These are phyloP conservation scores for Ottelia alismoides DNA, from an alignment of 106 monocot species.

Conservation along the genomic window DNA sequence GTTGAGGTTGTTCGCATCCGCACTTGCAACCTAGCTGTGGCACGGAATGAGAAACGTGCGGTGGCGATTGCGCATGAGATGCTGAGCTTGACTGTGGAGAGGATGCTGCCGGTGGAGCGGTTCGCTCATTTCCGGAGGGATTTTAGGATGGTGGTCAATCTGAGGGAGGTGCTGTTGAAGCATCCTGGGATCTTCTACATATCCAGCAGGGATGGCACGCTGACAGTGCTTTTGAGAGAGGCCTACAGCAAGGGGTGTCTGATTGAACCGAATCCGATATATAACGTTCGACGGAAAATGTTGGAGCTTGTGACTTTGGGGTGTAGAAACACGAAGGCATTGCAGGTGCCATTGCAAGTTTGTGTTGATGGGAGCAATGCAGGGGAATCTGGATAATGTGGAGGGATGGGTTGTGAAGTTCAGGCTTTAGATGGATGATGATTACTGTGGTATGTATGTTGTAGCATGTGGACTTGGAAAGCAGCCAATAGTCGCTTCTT, in stretches of 20 bases:
- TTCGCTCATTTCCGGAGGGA: slow-evolving; percentile 66
- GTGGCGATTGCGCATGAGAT: slow-evolving; percentile 73
- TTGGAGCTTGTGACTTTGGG: slow-evolving; percentile 39
- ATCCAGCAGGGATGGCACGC: slow-evolving; percentile 52
- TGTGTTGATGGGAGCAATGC: no score
- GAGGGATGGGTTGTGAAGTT: no score
- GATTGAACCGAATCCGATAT: slow-evolving; percentile 53
- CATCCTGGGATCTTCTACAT: slow-evolving; percentile 86
- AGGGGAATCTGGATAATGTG: no score
- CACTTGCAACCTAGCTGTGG: slow-evolving; percentile 1
- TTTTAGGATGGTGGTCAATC: slow-evolving; percentile 51
- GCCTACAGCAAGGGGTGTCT: slow-evolving; percentile 45
- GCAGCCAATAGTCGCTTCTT: no score
- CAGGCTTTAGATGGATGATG: no score
- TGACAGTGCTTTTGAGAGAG: slow-evolving; percentile 59
- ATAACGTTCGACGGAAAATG: slow-evolving; percentile 51
- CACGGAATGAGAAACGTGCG: slow-evolving; percentile 49
- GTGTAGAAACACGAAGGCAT: no score
- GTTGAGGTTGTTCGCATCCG: slow-evolving; percentile 16
- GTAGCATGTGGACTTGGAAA: no score
- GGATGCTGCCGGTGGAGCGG: slow-evolving; percentile 56
- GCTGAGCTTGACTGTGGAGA: slow-evolving; percentile 66
- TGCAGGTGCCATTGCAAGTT: no score
- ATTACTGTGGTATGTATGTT: no score
- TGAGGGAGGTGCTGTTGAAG: slow-evolving; percentile 62